Evolutionary conservation across 306 rosid genomes (phyloP), one percentile per base, ranked within the genome.

Genomic region (Cucurbita moschata): DNA sequence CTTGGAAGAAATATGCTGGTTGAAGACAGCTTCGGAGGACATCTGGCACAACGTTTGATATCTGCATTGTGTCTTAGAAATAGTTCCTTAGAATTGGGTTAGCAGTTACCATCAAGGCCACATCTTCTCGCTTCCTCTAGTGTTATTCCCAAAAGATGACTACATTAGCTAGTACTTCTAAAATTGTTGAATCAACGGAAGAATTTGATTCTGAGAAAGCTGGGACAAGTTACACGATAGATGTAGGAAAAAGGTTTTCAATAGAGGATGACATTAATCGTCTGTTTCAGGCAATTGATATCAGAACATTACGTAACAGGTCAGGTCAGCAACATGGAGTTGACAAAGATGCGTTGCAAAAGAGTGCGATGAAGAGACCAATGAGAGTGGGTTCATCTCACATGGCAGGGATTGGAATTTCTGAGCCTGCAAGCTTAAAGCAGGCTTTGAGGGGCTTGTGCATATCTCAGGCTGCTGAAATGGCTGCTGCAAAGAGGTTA

Each of bases 371-470:
- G 87, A 90, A 93, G 83, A 87, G 90, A 82, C 99, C 99, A 23
- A 87, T 94, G 77, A 86, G 87, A 83, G 89, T 82, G 21, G 80
- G 86, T 82, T 78, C 91, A 57, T 83, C 95, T 39, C 86, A 88
- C 76, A 85, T 87, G 44, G 82, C 97, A 7, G 96, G 99, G 72
- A 91, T 94, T 74, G 99, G 99, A 81, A 89, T 94, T 77, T 85
- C 99, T 4, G 99, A 89, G 75, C 87, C 95, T 73, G 97, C 81
- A 37, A 94, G 97, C 82, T 91, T 94, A 82, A 94, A 94, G 88
- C 97, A 94, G 81, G 99, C 99, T n/a, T 87, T 94, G 50, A 85
- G 99, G 85, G 99, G 99, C 46, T 77, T 94, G 67, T 91, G 97
- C 77, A 90, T 94, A 71, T 89, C 99, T 70, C 99, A 94, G 87